Base-by-base conservation (phyloP, 805 yeast genomes). In the Cyberlindnera xylosilytica region DNA sequence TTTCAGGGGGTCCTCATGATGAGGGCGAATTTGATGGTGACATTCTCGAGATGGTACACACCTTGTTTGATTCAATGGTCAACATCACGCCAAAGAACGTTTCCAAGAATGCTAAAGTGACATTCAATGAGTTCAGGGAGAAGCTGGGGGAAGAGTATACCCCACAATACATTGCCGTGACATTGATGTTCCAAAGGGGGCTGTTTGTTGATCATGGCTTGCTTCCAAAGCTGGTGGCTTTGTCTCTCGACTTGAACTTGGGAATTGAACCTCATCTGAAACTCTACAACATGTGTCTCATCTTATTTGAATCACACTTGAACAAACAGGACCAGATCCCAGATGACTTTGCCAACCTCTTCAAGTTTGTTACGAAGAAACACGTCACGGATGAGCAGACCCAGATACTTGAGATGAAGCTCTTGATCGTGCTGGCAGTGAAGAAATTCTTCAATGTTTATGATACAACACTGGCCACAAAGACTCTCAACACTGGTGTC, bases 351-450 rank as follows among this genome's bases (percentile, higher is more conserved):
- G 34, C 12, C 6, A 20, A 29, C 4, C 10, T 42, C 1, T 16
- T 39, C n/a, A 20, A 20, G 16, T 10, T 29, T 16, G 6, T 23
- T 18, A 8, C 19, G 18, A 15, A 20, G 27, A 19, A 39, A 9
- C 16, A 34, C 8, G 15, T 26, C 3, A 18, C 15, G 1, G 29
- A 31, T 16, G 7, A 29, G 8, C 42, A 34, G 8, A 44, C 42
- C 1, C 39, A 36, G 1, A 17, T 48, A 1, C 20, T 48, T 4
- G 29, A 42, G 5, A 13, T 54, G 16, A 56, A 56, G 29, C 22
- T 52, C 6, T 22, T 50, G 5, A 56, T 56, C 17, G 49, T 47
- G 3, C 28, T 51, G 19, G 34, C 56, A 0, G 44, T 46, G 6
- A 47, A 40, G 35, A 51, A 43, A 17, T 42, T 36, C 23, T 5